These are phyloP conservation scores for Emergomyces pasteurianus DNA, from an alignment of 2,329 filamentous ascomycete species.

Conservation along the genomic window DNA sequence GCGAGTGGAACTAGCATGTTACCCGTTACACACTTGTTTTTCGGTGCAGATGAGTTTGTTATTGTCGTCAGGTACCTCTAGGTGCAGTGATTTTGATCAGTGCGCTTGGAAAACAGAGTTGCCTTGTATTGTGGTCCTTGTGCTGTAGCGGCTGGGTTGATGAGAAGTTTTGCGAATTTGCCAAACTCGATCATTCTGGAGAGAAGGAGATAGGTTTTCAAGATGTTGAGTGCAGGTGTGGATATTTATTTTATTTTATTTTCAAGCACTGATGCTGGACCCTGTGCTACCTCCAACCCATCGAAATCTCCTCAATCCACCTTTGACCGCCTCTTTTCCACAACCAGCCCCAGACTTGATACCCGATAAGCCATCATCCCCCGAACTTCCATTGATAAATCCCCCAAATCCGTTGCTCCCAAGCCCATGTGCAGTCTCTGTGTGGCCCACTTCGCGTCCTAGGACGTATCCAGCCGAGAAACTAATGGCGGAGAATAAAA, in stretches of 20 bases:
- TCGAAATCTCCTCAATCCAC: conserved; percentile 31
- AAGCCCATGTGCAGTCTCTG: conserved; percentile 32
- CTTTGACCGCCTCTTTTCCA: conserved; percentile 35
- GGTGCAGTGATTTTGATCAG: background rate
- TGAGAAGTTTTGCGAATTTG: background rate
- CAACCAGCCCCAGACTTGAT: conserved; percentile 27
- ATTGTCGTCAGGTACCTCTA: background rate
- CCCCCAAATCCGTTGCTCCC: conserved; percentile 14
- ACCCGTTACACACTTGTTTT: background rate
- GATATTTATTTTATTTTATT: background rate
- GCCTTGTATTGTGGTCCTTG: no score
- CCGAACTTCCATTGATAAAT: conserved; percentile 16
- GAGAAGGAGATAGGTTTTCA: background rate
- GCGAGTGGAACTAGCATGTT: background rate
- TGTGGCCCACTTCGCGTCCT: conserved; percentile 45
- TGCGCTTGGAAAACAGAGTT: background rate
- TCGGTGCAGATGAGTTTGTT: background rate
- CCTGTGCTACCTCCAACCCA: conserved; percentile 29
- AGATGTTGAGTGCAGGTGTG: background rate
- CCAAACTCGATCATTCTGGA: background rate
- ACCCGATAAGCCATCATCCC: conserved; percentile 12
- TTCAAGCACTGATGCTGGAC: conserved; percentile 27
- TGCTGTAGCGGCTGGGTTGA: background rate
- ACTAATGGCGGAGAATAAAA: conserved; percentile 51
- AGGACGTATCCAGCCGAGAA: conserved; percentile 54